A percentile compares a stretch with the other conserved stretches of the same genome.
phyloP scores from a whole-genome alignment of 306 rosid species.

The Clitoria ternatea region DNA sequence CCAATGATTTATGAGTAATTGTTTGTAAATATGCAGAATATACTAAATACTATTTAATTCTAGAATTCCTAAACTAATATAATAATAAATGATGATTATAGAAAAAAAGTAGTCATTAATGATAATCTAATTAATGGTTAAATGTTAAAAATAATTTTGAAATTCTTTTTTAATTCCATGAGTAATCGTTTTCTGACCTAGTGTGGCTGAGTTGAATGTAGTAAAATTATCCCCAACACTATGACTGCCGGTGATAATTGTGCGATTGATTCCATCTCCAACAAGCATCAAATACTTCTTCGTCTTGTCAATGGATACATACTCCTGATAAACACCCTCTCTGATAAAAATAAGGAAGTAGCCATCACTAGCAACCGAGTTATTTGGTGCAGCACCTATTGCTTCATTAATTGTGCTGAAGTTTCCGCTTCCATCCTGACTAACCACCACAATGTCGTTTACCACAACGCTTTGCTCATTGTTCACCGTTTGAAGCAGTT shows the following conservation, averaged over 20 bases:
- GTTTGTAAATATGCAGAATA: no score
- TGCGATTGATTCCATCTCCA: conserved; percentile 72
- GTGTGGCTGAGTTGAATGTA: conserved; percentile 73
- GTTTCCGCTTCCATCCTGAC: conserved; percentile 64
- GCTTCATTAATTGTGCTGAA: conserved; percentile 65
- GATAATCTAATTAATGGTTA: no score
- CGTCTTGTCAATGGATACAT: conserved; percentile 55
- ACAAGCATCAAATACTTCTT: conserved; percentile 67
- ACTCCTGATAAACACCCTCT: conserved; percentile 68
- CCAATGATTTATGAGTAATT: no score
- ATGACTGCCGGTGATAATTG: conserved; percentile 59
- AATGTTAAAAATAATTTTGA: no score
- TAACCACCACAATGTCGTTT: conserved; percentile 52
- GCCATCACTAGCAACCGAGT: conserved; percentile 34
- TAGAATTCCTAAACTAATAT: no score
- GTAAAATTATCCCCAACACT: conserved; percentile 72
- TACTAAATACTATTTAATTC: no score
- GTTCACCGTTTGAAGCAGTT: conserved; percentile 22
- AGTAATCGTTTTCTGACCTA: conserved; percentile 61
- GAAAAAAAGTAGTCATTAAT: no score
- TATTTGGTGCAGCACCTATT: conserved; percentile 62
- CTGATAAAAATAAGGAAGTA: conserved; percentile 58
- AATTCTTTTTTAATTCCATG: no score
- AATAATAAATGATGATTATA: no score
- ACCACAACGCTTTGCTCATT: conserved; percentile 35